phyloP scores from a whole-genome alignment of 2,329 filamentous ascomycete species.

The Sclerotinia trifoliorum region DNA sequence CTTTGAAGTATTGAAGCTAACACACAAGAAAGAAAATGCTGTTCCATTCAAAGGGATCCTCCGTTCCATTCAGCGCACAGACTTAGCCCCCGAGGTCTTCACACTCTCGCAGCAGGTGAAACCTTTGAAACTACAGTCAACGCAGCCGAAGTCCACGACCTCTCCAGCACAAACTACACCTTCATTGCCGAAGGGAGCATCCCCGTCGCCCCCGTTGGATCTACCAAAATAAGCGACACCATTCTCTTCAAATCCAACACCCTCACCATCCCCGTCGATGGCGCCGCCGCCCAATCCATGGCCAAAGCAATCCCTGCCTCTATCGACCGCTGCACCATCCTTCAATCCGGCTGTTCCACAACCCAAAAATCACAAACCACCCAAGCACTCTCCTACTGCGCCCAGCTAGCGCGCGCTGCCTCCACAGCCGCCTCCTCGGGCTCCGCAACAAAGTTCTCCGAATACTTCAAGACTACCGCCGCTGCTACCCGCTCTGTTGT shows the following conservation, averaged over 20 bases:
- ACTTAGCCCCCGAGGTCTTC: conserved; percentile 43
- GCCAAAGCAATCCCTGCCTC: conserved; percentile 41
- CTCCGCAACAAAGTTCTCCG: conserved; percentile 49
- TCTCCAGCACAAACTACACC: conserved; percentile 53
- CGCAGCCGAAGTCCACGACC: conserved; percentile 46
- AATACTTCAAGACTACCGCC: conserved; percentile 63
- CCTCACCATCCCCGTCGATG: conserved; percentile 57
- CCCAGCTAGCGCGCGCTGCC: conserved; percentile 52
- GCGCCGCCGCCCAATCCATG: conserved; percentile 48
- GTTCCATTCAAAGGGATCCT: conserved; percentile 28
- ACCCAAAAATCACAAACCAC: conserved; percentile 40
- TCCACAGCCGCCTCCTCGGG: conserved; percentile 52
- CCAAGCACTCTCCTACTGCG: conserved; percentile 53
- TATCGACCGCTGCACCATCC: conserved; percentile 50
- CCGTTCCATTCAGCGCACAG: conserved; percentile 41
- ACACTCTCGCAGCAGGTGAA: conserved; percentile 43
- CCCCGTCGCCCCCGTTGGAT: conserved; percentile 52
- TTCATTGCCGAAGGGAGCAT: conserved; percentile 57
- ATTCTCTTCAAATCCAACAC: conserved; percentile 59
- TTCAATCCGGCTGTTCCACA: conserved; percentile 56
- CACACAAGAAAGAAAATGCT: conserved; percentile 1
- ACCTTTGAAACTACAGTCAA: conserved; percentile 47
- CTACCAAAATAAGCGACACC: conserved; percentile 53
- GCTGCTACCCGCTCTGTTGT: conserved; percentile 49
- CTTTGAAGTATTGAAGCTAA: background rate